These are phyloP conservation scores for Aspergillus bridgeri DNA, from an alignment of 495 filamentous ascomycete species.

Conservation along the genomic window DNA sequence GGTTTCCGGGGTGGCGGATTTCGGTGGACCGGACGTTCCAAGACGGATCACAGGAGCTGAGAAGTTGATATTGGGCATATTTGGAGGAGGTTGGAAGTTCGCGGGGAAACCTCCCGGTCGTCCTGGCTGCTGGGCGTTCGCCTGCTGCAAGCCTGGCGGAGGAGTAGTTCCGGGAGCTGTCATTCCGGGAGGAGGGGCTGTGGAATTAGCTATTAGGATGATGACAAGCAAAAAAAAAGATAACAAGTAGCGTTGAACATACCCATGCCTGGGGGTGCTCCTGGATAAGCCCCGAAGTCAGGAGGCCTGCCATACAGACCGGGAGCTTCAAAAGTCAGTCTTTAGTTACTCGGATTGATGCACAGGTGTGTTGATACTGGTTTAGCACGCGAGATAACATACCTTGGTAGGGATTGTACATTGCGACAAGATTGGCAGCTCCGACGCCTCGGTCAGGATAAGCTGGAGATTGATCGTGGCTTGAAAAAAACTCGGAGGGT, in stretches of 20 bases:
- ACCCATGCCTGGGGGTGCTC: slow-evolving; percentile 85
- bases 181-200: slow-evolving; percentile 59
- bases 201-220: slow-evolving; percentile 17
- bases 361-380: neutral
- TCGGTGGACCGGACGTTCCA: slow-evolving; percentile 65
- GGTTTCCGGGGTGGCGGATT: slow-evolving; percentile 55
- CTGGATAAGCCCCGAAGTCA: slow-evolving; percentile 69
- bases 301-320: slow-evolving; percentile 69
- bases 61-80: slow-evolving; percentile 97
- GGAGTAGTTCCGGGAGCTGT: slow-evolving; percentile 74
- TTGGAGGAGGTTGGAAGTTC: slow-evolving; percentile 85
- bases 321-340: slow-evolving; percentile 33
- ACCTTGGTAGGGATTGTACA: slow-evolving; percentile 83
- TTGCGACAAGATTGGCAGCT: slow-evolving; percentile 29
- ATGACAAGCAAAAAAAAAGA: slow-evolving; percentile 6
- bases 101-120: slow-evolving; percentile 76
- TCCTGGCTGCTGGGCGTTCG: slow-evolving; percentile 61
- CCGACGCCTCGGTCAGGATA: neutral
- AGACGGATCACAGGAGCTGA: slow-evolving; percentile 94
- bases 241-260: slow-evolving; percentile 30
- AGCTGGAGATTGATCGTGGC: neutral
- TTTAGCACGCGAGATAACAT: slow-evolving; percentile 1
- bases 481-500: neutral
- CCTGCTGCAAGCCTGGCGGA: slow-evolving; percentile 76
- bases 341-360: neutral